Base-by-base conservation (phyloP, 805 yeast genomes). In the Metschnikowia baotianmanensis region DNA sequence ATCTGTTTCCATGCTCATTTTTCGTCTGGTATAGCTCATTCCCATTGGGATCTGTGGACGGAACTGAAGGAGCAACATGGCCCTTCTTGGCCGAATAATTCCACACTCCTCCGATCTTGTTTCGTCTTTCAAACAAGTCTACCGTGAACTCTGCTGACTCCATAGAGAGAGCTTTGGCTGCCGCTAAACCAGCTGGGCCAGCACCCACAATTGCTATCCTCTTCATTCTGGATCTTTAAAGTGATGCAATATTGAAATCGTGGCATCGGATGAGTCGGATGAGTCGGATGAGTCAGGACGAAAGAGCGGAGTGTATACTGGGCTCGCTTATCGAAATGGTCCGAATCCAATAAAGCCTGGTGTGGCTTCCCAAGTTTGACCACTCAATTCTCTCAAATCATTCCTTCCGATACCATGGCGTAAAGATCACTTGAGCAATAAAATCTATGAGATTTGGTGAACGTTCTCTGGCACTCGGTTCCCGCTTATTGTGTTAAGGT, bases 81-180 rank as follows among this genome's bases (percentile, higher is more conserved):
- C 38, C 32, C 28, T 40, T 56, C n/a, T 48, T 64, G 16, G 52
- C 51, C 25, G 43, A 71, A 53, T 77, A 83, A 55, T 79, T 76
- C 96, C 96, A 87, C 7, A 86, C 64, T 0, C 96, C 96, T 11
- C 95, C 96, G n/a, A 75, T 56, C n/a, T 61, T 58, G 6, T 63
- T 49, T 46, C 84, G 71, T 34, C 74, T 67, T 48, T 86, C 95
- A 54, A 72, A 84, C 5, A 83, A 67, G 19, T 74, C 76, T 34
- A 86, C 68, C 32, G 59, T 53, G 24, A 69, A 62, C 47, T 75
- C 74, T 3, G 63, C 56, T 1, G 59, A 53, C 49, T 82, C 89
- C 8, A 67, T 72, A 6, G 75, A 48, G 9, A 86, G 65, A 0
- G 89, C 86, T 43, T 80, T 77, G 0, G 86, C 79, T 3, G 76